phyloP scores from a whole-genome alignment of 768 basidiomycete species.

The Calocybe gangraenosa region DNA sequence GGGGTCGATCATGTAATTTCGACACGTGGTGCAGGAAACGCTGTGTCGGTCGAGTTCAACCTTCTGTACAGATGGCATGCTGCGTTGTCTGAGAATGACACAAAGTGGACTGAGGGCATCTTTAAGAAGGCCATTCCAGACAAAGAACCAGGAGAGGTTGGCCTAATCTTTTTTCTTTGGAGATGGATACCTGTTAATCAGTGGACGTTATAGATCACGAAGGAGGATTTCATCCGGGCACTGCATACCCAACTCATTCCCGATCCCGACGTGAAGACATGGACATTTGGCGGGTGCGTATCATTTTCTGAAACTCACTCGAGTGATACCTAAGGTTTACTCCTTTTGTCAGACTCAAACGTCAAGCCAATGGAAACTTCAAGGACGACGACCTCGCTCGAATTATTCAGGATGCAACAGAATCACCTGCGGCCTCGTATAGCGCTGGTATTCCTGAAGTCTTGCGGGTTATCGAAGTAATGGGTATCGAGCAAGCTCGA shows the following conservation, averaged over 20 bases:
- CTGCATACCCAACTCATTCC: constrained; percentile 27
- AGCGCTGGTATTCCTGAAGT: constrained; percentile 66
- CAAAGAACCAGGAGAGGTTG: constrained; percentile 36
- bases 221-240: constrained; percentile 33
- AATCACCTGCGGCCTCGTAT: constrained; percentile 56
- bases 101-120: constrained; percentile 46
- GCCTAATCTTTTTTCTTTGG: constrained; percentile 1
- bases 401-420: constrained; percentile 60
- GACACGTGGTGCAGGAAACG: constrained; percentile 71
- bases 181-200: neutral
- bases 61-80: constrained; percentile 65
- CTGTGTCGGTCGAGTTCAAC: constrained; percentile 75
- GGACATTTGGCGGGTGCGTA: constrained; percentile 53
- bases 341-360: constrained; percentile 36
- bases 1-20: constrained; percentile 46
- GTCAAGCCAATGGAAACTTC: constrained; percentile 53
- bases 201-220: constrained; percentile 23
- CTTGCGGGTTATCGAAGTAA: constrained; percentile 62
- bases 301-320: neutral
- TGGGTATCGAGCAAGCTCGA: constrained; percentile 64
- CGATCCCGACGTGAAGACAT: constrained; percentile 34
- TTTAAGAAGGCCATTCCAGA: constrained; percentile 42
- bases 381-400: constrained; percentile 58
- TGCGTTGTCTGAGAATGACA: constrained; percentile 50
- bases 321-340: neutral